Evolutionary conservation across 768 basidiomycete species (phyloP), one percentile per base, ranked within the genome.

Genomic region (Tricholoma flavovirens): DNA sequence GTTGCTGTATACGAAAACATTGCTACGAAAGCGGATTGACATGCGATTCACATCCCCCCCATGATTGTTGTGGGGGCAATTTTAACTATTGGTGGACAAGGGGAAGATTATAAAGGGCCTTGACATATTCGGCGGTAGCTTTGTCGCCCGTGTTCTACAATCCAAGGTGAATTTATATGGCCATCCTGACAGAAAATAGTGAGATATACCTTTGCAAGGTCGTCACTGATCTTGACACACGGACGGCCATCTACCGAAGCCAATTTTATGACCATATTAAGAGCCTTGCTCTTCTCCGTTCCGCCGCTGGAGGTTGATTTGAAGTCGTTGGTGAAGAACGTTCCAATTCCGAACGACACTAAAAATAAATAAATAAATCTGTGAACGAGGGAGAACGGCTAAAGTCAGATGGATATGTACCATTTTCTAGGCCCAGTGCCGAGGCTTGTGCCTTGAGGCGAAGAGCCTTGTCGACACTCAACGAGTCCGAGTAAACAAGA

Each of bases 261-360:
- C 8, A 99, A 76, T 66, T 98, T 98, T 73, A 98, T 94, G 49
- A 99, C 96, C 66, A 98, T 98, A 66, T 96, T 97, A 59, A 97
- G 69, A 19, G 93, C 82, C 65, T 83, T 88, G 73, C 88, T 92
- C 71, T 82, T 83, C 65, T 82, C 80, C 14, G 53, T 61, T 32
- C 67, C 59, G n/a, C 69, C 66, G 58, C 71, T 75, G 30, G 75
- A 74, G 40, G 67, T 62, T 65, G 63, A 79, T 69, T 26, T 71
- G 73, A 95, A 97, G 70, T 97, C 94, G 65, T 97, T 98, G 14
- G 93, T 93, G 8, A 98, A 70, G 68, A 79, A 87, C 0, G 97
- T 99, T 1, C 97, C 97, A 43, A 98, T 93, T 8, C 97, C 97
- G 67, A 93, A 98, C 0, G 87, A 81, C 51, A 86, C 94, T 96